Percentiles rank a stretch among this genome's conserved stretches.
Evolutionary conservation across 805 yeast species (phyloP).

Genomic region (Dipodascopsis tothii): DNA sequence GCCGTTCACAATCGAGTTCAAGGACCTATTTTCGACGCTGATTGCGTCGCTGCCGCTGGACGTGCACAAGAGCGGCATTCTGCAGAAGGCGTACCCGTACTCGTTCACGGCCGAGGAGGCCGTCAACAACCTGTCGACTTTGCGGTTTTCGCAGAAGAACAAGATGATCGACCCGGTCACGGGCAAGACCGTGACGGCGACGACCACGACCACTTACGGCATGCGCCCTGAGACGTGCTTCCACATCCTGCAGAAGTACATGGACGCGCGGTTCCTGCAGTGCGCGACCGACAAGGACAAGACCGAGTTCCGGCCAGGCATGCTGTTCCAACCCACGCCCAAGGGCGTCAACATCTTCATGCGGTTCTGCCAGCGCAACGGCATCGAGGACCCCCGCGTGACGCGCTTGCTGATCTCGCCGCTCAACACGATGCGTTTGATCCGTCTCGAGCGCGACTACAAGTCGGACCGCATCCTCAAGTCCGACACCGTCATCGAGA

Average conservation of each 20-base stretch:
- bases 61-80: constrained; percentile 29
- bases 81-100: constrained; percentile 40
- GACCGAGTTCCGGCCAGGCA: constrained; percentile 3
- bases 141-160: constrained; percentile 43
- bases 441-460: constrained; percentile 58
- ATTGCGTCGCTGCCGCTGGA: constrained; percentile 38
- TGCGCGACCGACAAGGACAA: constrained; percentile 11
- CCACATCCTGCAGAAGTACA: constrained; percentile 10
- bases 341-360: constrained; percentile 74
- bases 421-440: constrained; percentile 65
- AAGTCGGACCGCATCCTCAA: constrained; percentile 51
- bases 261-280: constrained; percentile 12
- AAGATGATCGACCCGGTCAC: constrained; percentile 29
- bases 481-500: constrained; percentile 55
- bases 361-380: constrained; percentile 51
- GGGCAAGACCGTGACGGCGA: constrained; percentile 33
- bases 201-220: constrained; percentile 23
- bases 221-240: constrained; percentile 8
- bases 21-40: constrained; percentile 52
- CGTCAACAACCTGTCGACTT: constrained; percentile 41
- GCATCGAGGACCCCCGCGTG: constrained; percentile 36
- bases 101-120: constrained; percentile 51
- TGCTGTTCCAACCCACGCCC: constrained; percentile 67
- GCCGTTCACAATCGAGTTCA: constrained; percentile 39
- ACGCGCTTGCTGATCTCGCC: constrained; percentile 48